Conservation (phyloP, 2,329 filamentous ascomycete species). For the Fusarium citri region DNA sequence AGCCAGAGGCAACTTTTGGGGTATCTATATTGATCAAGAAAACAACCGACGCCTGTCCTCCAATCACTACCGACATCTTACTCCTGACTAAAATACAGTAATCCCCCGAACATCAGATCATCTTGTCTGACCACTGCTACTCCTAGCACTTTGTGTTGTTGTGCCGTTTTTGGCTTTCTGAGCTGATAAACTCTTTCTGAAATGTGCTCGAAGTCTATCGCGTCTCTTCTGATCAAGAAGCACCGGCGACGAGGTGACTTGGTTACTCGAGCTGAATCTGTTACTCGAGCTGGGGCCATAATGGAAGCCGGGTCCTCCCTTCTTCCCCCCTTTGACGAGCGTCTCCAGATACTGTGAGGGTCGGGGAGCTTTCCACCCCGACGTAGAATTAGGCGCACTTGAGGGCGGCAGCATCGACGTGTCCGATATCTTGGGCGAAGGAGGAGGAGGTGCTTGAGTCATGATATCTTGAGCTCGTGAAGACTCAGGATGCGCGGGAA, state of each 20-base stretch:
- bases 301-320: background rate
- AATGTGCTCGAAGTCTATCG: constrained; percentile 45
- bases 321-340: constrained; percentile 2
- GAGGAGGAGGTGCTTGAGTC: constrained; percentile 25
- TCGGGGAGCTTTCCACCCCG: constrained; percentile 27
- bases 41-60: constrained; percentile 11
- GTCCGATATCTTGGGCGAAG: constrained; percentile 34
- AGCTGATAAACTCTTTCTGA: constrained; percentile 38
- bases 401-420: constrained; percentile 36
- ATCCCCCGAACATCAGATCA: background rate
- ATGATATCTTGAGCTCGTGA: constrained; percentile 18
- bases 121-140: constrained; percentile 25
- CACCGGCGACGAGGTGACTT: constrained; percentile 19
- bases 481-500: constrained; percentile 5
- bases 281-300: background rate
- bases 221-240: constrained; percentile 41
- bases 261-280: background rate
- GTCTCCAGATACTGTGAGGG: constrained; percentile 43
- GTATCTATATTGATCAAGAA: constrained; percentile 21
- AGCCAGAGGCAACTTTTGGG: constrained; percentile 6
- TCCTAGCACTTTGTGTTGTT: constrained; percentile 5
- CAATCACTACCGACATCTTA: background rate
- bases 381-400: constrained; percentile 23
- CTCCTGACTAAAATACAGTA: background rate
- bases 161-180: constrained; percentile 19